phyloP scores from a whole-genome alignment of 2,329 filamentous ascomycete genomes.

The Hymenoscyphus infarciens region DNA sequence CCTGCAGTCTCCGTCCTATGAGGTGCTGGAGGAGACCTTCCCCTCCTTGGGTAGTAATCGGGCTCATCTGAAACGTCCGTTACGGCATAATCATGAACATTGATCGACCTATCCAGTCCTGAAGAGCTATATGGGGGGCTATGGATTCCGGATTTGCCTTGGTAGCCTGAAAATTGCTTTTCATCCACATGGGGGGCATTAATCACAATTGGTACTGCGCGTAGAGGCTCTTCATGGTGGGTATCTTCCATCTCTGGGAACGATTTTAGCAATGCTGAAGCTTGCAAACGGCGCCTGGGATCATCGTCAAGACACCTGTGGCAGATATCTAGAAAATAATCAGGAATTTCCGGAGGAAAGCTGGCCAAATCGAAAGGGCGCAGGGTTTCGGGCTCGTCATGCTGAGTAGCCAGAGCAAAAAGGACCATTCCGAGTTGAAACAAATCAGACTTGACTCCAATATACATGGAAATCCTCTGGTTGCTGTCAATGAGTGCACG shows the following conservation, averaged over 20 bases:
- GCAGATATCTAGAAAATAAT: constrained; percentile 81
- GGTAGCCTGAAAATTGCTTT: constrained; percentile 14
- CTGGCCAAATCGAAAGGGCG: constrained; percentile 61
- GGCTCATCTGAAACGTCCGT: constrained; percentile 28
- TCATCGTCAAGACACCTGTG: constrained; percentile 65
- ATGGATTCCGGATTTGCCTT: constrained; percentile 14
- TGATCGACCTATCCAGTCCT: constrained; percentile 16
- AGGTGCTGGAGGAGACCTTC: constrained; percentile 35
- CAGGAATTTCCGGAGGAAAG: constrained; percentile 62
- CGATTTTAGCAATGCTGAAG: constrained; percentile 64
- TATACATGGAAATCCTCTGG: constrained; percentile 93
- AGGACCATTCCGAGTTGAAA: constrained; percentile 95
- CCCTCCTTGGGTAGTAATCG: constrained; percentile 30
- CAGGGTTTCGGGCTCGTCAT: constrained; percentile 84
- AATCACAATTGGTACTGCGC: constrained; percentile 30
- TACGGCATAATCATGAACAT: constrained; percentile 28
- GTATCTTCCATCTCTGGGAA: constrained; percentile 53
- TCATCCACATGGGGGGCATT: constrained; percentile 27
- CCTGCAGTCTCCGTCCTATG: constrained; percentile 16
- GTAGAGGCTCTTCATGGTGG: constrained; percentile 15
- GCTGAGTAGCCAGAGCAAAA: constrained; percentile 82
- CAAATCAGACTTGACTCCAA: constrained; percentile 94
- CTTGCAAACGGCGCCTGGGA: constrained; percentile 70
- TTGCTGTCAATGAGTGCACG: constrained; percentile 79
- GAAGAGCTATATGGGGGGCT: constrained; percentile 17